Conservation (phyloP, 176 grass and related monocot species). For the Oryza nivara region DNA sequence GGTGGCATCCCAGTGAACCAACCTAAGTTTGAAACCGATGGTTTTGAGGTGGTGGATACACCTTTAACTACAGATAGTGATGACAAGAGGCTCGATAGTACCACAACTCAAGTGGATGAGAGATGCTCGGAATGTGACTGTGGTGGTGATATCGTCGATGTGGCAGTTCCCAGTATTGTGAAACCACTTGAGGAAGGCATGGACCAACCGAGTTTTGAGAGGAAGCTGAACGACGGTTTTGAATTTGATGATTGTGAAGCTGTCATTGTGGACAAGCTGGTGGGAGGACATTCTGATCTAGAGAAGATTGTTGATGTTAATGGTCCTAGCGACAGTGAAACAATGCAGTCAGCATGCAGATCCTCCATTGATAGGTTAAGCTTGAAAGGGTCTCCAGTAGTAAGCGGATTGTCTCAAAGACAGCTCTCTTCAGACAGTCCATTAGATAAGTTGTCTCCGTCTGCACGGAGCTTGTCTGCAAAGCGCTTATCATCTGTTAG, state of each 20-base stretch:
- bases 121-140: slow-evolving; percentile 25
- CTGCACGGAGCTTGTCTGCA: slow-evolving; percentile 22
- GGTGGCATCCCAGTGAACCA: slow-evolving; percentile 49
- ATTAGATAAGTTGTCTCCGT: slow-evolving; percentile 26
- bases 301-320: slow-evolving; percentile 6
- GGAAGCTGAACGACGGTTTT: slow-evolving; percentile 42
- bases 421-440: background rate
- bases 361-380: slow-evolving; percentile 22
- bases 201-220: slow-evolving; percentile 39
- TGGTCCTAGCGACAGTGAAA: slow-evolving; percentile 13
- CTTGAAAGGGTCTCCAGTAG: slow-evolving; percentile 1
- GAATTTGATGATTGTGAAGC: slow-evolving; percentile 46
- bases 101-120: slow-evolving; percentile 35
- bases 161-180: background rate
- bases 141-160: slow-evolving; percentile 28
- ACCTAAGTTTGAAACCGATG: slow-evolving; percentile 45
- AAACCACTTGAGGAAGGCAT: slow-evolving; percentile 4
- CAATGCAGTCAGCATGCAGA: slow-evolving; percentile 5
- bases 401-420: slow-evolving; percentile 19
- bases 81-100: slow-evolving; percentile 5
- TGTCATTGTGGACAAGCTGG: slow-evolving; percentile 18
- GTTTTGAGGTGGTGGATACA: slow-evolving; percentile 36
- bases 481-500: slow-evolving; percentile 34
- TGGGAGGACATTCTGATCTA: slow-evolving; percentile 20
- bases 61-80: slow-evolving; percentile 22